Conservation (phyloP, 108 stramenopile species). For the Pseudonitzschia pungens region DNA sequence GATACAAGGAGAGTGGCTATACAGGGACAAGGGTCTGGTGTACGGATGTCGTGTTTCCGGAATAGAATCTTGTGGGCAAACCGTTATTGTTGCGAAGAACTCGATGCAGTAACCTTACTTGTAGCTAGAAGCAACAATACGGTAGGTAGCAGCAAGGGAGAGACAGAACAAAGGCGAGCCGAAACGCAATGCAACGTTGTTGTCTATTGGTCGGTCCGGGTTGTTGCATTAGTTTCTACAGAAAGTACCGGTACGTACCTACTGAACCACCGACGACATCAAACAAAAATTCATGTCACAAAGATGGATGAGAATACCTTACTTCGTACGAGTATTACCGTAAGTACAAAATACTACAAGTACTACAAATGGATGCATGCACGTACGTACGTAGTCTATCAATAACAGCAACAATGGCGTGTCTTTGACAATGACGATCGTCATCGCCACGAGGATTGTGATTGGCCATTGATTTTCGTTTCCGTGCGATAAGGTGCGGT, state of each 20-base stretch:
- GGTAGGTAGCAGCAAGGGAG: too few species aligned
- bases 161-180: too few species aligned
- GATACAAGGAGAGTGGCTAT: neutral
- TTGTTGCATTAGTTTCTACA: too few species aligned
- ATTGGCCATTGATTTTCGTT: neutral
- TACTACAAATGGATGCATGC: neutral
- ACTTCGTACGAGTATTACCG: neutral
- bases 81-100: too few species aligned
- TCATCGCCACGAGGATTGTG: constrained; percentile 5
- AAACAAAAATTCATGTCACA: neutral
- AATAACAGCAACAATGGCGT: neutral
- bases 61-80: neutral
- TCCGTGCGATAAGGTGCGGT: too few species aligned
- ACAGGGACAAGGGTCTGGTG: neutral
- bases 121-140: too few species aligned
- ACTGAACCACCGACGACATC: neutral
- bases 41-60: neutral
- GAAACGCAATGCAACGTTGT: too few species aligned
- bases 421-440: constrained; percentile 7
- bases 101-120: too few species aligned
- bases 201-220: too few species aligned
- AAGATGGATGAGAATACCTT: neutral
- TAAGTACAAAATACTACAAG: neutral
- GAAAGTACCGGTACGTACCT: too few species aligned
- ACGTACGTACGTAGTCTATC: neutral